Evolutionary conservation across 2,329 filamentous ascomycete species (phyloP), one percentile per base, ranked within the genome.

Genomic region (Colletotrichum incanum): DNA sequence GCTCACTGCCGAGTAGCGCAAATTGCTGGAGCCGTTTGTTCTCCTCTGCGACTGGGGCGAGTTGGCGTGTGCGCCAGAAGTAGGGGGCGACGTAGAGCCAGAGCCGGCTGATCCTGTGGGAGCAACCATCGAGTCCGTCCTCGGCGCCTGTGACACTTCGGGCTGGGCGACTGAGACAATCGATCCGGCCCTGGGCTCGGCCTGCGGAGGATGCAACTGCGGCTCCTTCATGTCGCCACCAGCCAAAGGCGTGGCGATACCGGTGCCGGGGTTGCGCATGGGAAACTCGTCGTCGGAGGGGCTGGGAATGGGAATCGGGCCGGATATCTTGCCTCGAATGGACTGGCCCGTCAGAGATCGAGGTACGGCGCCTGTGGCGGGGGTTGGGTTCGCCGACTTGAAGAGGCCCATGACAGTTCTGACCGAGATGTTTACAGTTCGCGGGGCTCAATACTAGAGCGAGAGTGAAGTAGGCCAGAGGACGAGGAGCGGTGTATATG

Each of bases 241-340:
- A 14, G 77, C 79, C 23, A 79, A 68, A n/a, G 81, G 78, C 11
- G 78, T 79, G 12, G 80, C 81, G 49, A 83, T 80, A 37, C 77
- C 80, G 28, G 79, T 75, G 16, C 82, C 81, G 14, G 84, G 84
- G 39, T 83, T 84, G 62, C 85, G 82, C 59, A 88, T 86, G 14
- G 87, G 85, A 75, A 90, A 88, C 70, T 90, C 88, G 73, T 90
- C 87, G 70, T 89, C 87, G 50, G 83, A 74, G 9, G 82, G 77
- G 67, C 79, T 82, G 23, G 82, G 79, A 28, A 92, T 87, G 1
- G 89, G 89, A 59, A 92, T 91, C 18, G 90, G 90, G 8, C 84
- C 86, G 39, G 89, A 91, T 73, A 92, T 91, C 75, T 86, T 88
- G 73, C 89, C 89, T 49, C 90, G 87, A 73, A 91, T 87, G 43